phyloP scores from a whole-genome alignment of 2,329 filamentous ascomycete genomes.

The Teratosphaeria pseudoeucalypti region DNA sequence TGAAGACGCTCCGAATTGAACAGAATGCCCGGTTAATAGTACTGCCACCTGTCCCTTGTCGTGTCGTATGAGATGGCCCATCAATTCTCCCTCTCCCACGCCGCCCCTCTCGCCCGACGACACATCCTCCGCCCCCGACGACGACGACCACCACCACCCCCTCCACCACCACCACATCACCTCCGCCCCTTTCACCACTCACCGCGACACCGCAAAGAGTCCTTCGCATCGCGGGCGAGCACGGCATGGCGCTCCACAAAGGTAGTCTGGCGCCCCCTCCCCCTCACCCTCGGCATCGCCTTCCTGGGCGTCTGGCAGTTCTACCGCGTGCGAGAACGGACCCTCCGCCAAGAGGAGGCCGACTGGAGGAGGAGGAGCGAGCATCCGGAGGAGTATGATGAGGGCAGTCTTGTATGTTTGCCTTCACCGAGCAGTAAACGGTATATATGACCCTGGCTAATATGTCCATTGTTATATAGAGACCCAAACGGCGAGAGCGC shows the following conservation, averaged over 20 bases:
- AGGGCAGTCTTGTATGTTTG: conserved; percentile 31
- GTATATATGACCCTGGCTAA: not conserved
- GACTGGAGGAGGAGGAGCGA: conserved; percentile 29
- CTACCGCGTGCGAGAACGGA: conserved; percentile 54
- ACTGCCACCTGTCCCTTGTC: not conserved
- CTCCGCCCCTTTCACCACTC: not conserved
- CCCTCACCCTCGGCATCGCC: conserved; percentile 72
- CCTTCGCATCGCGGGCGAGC: conserved; percentile 48
- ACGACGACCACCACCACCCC: too few relatives aligned
- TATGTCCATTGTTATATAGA: conserved; percentile 3
- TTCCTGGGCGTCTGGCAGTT: conserved; percentile 77
- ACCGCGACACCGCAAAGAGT: conserved; percentile 30
- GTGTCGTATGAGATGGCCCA: not conserved
- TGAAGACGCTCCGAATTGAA: not conserved
- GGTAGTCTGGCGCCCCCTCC: conserved; percentile 84
- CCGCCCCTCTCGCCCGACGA: not conserved
- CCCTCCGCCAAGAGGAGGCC: conserved; percentile 34
- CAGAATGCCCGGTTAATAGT: not conserved
- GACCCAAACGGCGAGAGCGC: conserved; percentile 45
- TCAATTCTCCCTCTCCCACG: not conserved
- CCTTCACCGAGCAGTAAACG: not conserved
- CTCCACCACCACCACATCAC: not conserved
- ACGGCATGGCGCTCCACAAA: conserved; percentile 53
- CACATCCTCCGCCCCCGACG: not conserved
- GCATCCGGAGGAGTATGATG: conserved; percentile 26